phyloP scores from a whole-genome alignment of 176 grass and related monocot species.

The Aegilops tauschii region DNA sequence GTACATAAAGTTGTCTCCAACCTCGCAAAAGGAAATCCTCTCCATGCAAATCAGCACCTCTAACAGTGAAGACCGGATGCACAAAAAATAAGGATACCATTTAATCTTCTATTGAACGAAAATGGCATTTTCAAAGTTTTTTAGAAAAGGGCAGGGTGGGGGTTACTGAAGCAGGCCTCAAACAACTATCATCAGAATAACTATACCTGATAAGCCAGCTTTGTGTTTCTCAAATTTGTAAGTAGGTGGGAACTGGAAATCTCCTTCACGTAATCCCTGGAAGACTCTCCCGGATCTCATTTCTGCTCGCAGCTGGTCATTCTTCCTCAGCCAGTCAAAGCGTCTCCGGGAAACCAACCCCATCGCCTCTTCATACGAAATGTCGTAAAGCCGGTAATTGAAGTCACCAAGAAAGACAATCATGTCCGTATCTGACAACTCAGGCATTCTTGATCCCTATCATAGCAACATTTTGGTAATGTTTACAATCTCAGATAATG shows the following conservation, averaged over 20 bases:
- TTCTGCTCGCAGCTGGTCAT: slow-evolving; percentile 82
- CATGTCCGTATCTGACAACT: slow-evolving; percentile 80
- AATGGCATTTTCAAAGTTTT: not conserved
- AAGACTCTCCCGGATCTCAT: slow-evolving; percentile 85
- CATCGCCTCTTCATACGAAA: slow-evolving; percentile 83
- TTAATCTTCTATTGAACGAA: not conserved
- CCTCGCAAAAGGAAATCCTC: not conserved
- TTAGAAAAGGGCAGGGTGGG: too few relatives aligned
- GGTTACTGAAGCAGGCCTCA: too few relatives aligned
- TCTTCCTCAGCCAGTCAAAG: slow-evolving; percentile 70
- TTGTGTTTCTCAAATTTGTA: slow-evolving; percentile 91
- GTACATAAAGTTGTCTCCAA: too few relatives aligned
- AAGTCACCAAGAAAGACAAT: slow-evolving; percentile 95
- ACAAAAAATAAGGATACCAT: not conserved
- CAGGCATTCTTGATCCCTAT: slow-evolving; percentile 57
- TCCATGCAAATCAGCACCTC: not conserved
- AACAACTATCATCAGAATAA: not conserved
- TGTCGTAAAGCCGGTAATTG: slow-evolving; percentile 75
- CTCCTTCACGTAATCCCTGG: slow-evolving; percentile 85
- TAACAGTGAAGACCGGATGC: not conserved
- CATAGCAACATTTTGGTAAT: slow-evolving; percentile 25
- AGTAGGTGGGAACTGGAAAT: slow-evolving; percentile 75
- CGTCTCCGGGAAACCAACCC: slow-evolving; percentile 51
- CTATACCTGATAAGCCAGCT: slow-evolving; percentile 65
- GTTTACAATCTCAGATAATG: slow-evolving; percentile 30